phyloP scores from a whole-genome alignment of 1,284 basidiomycete genomes.

The Heterobasidion irregulare region DNA sequence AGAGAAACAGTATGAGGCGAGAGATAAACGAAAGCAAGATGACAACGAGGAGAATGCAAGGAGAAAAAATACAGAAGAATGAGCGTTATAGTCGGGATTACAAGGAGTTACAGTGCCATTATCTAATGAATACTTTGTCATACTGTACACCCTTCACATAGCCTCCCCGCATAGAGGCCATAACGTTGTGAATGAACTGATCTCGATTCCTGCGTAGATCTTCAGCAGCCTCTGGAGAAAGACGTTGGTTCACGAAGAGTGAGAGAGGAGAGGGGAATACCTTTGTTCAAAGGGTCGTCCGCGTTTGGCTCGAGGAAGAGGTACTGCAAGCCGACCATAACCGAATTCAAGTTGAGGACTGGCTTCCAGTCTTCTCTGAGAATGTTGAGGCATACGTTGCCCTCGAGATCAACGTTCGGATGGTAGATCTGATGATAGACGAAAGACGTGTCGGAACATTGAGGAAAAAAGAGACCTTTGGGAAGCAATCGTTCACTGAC shows the following conservation, averaged over 20 bases:
- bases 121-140: conserved; percentile 59
- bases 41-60: neutral
- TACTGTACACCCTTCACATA: conserved; percentile 71
- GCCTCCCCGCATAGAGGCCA: conserved; percentile 75
- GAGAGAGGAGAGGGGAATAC: conserved; percentile 20
- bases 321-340: conserved; percentile 97
- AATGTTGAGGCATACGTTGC: conserved; percentile 96
- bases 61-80: neutral
- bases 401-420: conserved; percentile 96
- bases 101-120: conserved; percentile 8
- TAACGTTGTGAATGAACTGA: conserved; percentile 77
- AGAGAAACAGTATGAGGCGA: neutral
- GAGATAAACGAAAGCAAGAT: neutral
- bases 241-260: conserved; percentile 4
- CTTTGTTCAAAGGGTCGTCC: conserved; percentile 98
- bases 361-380: conserved; percentile 99
- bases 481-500: conserved; percentile 34
- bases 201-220: conserved; percentile 84
- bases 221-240: conserved; percentile 79
- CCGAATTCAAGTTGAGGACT: conserved; percentile 92
- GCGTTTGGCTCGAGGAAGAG: conserved; percentile 98
- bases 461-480: neutral
- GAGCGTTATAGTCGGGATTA: neutral
- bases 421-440: conserved; percentile 82
- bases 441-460: neutral